These are phyloP conservation scores for Papiliotrema fonsecae DNA, from an alignment of 1,284 basidiomycete genomes.

Conservation along the genomic window DNA sequence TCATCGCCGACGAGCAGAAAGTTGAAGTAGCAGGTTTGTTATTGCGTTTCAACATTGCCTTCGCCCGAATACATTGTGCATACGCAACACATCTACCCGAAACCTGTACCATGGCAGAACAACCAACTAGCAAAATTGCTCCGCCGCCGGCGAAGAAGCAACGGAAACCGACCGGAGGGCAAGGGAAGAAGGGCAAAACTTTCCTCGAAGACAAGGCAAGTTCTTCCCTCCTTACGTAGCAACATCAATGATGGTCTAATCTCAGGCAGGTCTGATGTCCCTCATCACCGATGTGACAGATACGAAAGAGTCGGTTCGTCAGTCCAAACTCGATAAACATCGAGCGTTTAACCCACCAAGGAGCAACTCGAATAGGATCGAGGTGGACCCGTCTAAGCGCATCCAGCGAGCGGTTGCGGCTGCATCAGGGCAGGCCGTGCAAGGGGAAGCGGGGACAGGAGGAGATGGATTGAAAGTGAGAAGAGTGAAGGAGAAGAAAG, in stretches of 20 bases:
- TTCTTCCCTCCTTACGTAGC: neutral
- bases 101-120: neutral
- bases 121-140: neutral
- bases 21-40: neutral
- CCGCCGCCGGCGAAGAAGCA: neutral
- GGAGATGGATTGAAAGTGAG: neutral
- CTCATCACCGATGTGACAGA: slow-evolving; percentile 1
- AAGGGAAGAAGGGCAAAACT: slow-evolving; percentile 2
- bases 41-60: neutral
- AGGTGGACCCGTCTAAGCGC: too few species aligned
- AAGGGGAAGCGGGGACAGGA: neutral
- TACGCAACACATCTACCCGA: neutral
- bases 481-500: neutral
- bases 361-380: too few species aligned
- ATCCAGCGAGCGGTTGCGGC: too few species aligned
- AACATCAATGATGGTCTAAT: neutral
- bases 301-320: neutral
- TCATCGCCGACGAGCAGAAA: too few species aligned
- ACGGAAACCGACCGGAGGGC: neutral
- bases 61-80: neutral
- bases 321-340: slow-evolving; percentile 2
- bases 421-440: too few species aligned
- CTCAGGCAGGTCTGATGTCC: neutral
- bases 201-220: slow-evolving; percentile 3
- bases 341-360: too few species aligned